Evolutionary conservation across 495 filamentous ascomycete genomes (phyloP).

Genomic region (Xylaria castorea): DNA sequence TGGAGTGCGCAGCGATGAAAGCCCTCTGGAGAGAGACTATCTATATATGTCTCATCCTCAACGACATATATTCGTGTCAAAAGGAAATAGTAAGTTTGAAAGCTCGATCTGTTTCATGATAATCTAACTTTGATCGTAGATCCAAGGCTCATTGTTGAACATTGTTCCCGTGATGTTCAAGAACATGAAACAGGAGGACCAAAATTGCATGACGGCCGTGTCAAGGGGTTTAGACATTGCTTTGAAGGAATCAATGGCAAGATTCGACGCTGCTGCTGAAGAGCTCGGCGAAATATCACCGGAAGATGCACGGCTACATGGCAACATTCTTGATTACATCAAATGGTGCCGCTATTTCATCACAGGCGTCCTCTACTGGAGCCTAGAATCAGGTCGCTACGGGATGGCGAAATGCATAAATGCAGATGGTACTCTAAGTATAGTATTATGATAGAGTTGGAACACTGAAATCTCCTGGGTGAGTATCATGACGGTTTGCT

Average conservation of each 20-base stretch:
- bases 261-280: slow-evolving; percentile 33
- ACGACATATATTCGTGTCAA: slow-evolving; percentile 39
- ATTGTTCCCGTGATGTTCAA: slow-evolving; percentile 39
- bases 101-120: not conserved
- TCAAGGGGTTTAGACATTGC: slow-evolving; percentile 27
- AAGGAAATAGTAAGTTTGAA: slow-evolving; percentile 41
- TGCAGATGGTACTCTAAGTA: slow-evolving; percentile 34
- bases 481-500: slow-evolving; percentile 49
- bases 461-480: not conserved
- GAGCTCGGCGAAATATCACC: slow-evolving; percentile 27
- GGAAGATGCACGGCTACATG: slow-evolving; percentile 28
- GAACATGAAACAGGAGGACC: slow-evolving; percentile 28
- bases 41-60: slow-evolving; percentile 40
- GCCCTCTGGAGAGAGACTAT: slow-evolving; percentile 38
- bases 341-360: slow-evolving; percentile 41
- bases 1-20: slow-evolving; percentile 37
- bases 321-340: slow-evolving; percentile 34
- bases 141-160: slow-evolving; percentile 38
- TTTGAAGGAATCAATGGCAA: slow-evolving; percentile 28
- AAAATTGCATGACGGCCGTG: slow-evolving; percentile 31
- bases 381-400: slow-evolving; percentile 38
- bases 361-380: slow-evolving; percentile 40
- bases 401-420: slow-evolving; percentile 40
- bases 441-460: slow-evolving; percentile 26
- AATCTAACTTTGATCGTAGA: slow-evolving; percentile 24